Conservation (phyloP, 2,329 filamentous ascomycete genomes). For the Penicillium polonicum region DNA sequence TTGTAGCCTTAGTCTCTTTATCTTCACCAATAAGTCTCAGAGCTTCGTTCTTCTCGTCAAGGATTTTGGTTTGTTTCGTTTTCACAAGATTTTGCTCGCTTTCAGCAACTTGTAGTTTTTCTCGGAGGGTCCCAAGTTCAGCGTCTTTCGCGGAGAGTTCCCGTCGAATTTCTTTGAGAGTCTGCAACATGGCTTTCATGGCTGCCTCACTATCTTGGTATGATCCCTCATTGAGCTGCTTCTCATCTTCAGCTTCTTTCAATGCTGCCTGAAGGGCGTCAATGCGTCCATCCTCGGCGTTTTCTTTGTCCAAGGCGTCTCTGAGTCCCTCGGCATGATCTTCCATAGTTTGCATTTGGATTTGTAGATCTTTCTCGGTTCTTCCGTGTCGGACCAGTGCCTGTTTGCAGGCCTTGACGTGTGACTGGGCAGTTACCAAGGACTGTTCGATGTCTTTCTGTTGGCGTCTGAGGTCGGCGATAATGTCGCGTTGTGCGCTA, state of each 20-base stretch:
- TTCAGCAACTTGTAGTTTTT: constrained; percentile 56
- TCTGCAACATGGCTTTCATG: constrained; percentile 45
- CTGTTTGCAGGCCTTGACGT: constrained; percentile 51
- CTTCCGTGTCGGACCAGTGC: constrained; percentile 53
- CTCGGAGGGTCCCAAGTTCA: constrained; percentile 36
- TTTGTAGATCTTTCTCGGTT: constrained; percentile 50
- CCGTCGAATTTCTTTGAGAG: constrained; percentile 38
- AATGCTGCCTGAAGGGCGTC: constrained; percentile 60
- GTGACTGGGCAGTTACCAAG: constrained; percentile 49
- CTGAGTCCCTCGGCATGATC: constrained; percentile 66
- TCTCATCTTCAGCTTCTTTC: constrained; percentile 54
- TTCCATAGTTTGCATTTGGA: constrained; percentile 59
- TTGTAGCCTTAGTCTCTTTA: constrained; percentile 46
- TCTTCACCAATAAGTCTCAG: constrained; percentile 53
- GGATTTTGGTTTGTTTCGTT: constrained; percentile 52
- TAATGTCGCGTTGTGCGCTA: constrained; percentile 48
- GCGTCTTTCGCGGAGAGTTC: constrained; percentile 35
- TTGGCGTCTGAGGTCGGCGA: constrained; percentile 57
- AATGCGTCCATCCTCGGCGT: constrained; percentile 64
- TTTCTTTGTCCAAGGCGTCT: constrained; percentile 59
- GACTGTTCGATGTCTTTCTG: constrained; percentile 53
- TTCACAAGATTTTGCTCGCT: constrained; percentile 52
- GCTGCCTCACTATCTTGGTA: constrained; percentile 51
- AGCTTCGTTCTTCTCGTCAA: constrained; percentile 63
- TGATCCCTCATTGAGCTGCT: constrained; percentile 43